phyloP scores from a whole-genome alignment of 371 early-diverging fungal species.

The Mucor ambiguus region DNA sequence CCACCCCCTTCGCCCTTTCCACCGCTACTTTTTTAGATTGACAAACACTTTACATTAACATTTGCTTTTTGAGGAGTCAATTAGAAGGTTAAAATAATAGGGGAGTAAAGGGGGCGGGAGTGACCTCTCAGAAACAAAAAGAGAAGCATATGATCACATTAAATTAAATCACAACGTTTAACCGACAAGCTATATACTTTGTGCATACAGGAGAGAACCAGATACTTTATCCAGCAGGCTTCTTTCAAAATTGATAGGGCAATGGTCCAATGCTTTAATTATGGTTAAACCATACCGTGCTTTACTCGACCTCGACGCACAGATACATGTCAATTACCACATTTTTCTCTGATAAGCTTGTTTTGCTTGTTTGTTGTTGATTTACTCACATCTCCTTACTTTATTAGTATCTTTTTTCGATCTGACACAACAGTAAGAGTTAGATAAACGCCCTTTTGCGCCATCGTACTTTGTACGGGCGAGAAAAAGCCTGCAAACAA shows the following conservation, averaged over 20 bases:
- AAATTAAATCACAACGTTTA: background rate
- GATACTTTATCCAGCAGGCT: background rate
- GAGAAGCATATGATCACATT: background rate
- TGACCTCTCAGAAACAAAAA: background rate
- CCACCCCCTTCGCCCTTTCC: too few species aligned
- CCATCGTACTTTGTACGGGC: background rate
- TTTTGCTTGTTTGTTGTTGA: background rate
- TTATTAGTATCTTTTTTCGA: background rate
- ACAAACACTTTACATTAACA: background rate
- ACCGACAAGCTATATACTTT: background rate
- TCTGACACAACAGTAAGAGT: background rate
- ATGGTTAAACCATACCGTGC: background rate
- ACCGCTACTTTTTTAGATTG: background rate
- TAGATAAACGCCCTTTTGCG: background rate
- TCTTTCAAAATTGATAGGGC: too few species aligned
- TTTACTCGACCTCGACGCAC: background rate
- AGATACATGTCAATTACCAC: background rate
- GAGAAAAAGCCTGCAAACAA: background rate
- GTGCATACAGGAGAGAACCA: background rate
- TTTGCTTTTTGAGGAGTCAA: background rate
- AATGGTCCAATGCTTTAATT: background rate
- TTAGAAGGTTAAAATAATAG: background rate
- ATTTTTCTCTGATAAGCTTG: background rate
- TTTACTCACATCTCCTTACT: background rate
- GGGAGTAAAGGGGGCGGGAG: background rate